Conservation (phyloP, 148 eudicot genomes). For the Vaccinium vitisidaea region DNA sequence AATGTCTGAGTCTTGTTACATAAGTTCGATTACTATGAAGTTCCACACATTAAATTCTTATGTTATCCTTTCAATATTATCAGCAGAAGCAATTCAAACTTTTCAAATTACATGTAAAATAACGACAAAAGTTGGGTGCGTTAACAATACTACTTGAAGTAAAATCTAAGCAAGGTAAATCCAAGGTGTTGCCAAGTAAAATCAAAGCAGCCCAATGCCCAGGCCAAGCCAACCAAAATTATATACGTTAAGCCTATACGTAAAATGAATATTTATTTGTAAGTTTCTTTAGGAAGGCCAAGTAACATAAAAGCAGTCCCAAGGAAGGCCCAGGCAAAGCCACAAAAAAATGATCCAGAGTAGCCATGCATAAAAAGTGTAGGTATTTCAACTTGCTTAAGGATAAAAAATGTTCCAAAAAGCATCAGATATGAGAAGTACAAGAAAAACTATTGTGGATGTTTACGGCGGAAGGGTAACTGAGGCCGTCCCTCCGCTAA, state of each 20-base stretch:
- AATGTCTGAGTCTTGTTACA: background rate
- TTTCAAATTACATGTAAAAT: background rate
- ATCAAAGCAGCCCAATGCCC: background rate
- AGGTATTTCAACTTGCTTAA: background rate
- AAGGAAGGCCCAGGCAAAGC: background rate
- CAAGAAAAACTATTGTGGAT: background rate
- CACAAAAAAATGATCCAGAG: background rate
- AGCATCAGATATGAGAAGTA: background rate
- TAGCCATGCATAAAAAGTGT: background rate
- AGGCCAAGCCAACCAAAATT: background rate
- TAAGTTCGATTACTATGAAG: background rate
- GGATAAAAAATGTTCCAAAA: background rate
- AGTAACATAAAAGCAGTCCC: background rate
- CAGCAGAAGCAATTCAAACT: background rate
- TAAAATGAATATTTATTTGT: background rate
- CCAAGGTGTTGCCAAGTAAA: too few species aligned
- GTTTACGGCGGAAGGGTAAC: too few species aligned
- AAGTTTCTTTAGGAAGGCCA: background rate
- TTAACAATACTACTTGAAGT: background rate
- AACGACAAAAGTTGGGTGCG: background rate
- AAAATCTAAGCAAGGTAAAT: too few species aligned
- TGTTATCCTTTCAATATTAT: background rate
- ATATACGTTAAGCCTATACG: background rate
- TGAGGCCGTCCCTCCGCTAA: too few species aligned
- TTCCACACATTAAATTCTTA: background rate